Base-by-base conservation (phyloP, 2,329 filamentous ascomycete species). In the Exophiala aquamarina region DNA sequence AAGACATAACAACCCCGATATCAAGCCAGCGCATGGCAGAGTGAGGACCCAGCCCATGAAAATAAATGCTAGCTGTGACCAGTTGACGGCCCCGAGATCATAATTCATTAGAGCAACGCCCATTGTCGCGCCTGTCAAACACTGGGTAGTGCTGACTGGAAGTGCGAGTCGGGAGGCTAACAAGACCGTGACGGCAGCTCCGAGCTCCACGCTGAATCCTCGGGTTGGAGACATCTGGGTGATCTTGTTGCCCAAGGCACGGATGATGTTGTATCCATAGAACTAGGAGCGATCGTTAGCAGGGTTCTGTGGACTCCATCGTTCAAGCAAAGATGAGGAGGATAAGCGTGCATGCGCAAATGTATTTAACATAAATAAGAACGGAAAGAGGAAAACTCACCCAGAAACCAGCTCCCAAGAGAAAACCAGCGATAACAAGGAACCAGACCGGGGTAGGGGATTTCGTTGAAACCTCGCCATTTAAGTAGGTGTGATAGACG, bases 31-130 rank as follows among this genome's bases (percentile, higher is more conserved):
- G 41, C 52, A 56, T 32, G 71, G 71, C 10, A 74, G 59, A 2
- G 71, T 74, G 32, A 73, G 55, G 17, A 74, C 58, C 71, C 71
- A 74, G 7, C 68, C 70, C 35, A 64, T 61, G 49, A 72, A 69
- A 41, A 74, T 73, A 55, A 63, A 71, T 3, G 49, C 62, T 20
- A 74, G 44, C 43, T 72, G 69, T 23, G 62, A 62, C 70, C 70
- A 70, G 43, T 73, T 74, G 47, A 74, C 68, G 4, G 69, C 69
- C 13, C 65, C 61, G 17, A 66, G 49, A 44, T 67, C 63, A 37
- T 61, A 63, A 39, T 67, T 68, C 57, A 66, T 66, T 13, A 68
- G 52, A 4, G 64, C 66, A 10, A 66, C 63, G n/a, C 66, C 66
- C 37, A 69, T 52, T 0, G 60, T 57, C 1, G 66, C 59, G 21